Percentiles rank a stretch among this genome's conserved stretches.
phyloP scores from a whole-genome alignment of 352 stramenopile species.

The Pythium grandisporangium region DNA sequence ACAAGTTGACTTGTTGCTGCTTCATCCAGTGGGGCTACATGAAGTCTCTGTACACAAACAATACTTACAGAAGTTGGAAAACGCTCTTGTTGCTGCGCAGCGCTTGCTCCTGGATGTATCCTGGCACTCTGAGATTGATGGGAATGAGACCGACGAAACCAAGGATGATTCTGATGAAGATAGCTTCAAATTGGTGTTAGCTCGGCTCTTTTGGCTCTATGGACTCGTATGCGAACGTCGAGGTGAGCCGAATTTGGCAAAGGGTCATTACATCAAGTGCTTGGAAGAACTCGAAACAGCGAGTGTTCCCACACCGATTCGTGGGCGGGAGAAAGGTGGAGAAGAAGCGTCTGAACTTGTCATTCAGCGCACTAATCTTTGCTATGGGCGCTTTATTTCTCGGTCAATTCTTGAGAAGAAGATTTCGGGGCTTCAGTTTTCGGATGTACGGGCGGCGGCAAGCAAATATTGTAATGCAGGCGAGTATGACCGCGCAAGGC shows the following conservation, averaged over 20 bases:
- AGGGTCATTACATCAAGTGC: constrained; percentile 51
- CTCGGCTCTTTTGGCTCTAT: constrained; percentile 52
- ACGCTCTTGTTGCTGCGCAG: constrained; percentile 12
- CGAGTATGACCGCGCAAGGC: constrained; percentile 29
- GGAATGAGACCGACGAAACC: neutral
- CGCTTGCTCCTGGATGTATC: constrained; percentile 8
- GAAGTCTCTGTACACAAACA: too few species aligned
- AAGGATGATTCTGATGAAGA: neutral
- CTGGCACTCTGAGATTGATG: too few species aligned
- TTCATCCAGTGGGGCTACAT: too few species aligned
- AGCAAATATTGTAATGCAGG: constrained; percentile 21
- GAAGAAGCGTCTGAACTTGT: neutral
- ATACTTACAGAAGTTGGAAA: constrained; percentile 15
- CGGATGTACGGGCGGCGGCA: constrained; percentile 45
- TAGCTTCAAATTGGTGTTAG: constrained; percentile 4
- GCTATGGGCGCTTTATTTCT: constrained; percentile 23
- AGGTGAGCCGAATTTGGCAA: constrained; percentile 28
- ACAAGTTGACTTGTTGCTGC: constrained; percentile 28
- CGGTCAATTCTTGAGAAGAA: constrained; percentile 30
- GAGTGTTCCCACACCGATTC: too few species aligned
- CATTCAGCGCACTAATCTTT: constrained; percentile 38
- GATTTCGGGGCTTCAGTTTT: constrained; percentile 38
- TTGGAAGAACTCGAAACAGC: constrained; percentile 12
- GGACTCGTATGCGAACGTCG: constrained; percentile 35
- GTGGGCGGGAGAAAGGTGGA: too few species aligned